Conservation (phyloP, 2,329 filamentous ascomycete species). For the Eurotiales sp. region DNA sequence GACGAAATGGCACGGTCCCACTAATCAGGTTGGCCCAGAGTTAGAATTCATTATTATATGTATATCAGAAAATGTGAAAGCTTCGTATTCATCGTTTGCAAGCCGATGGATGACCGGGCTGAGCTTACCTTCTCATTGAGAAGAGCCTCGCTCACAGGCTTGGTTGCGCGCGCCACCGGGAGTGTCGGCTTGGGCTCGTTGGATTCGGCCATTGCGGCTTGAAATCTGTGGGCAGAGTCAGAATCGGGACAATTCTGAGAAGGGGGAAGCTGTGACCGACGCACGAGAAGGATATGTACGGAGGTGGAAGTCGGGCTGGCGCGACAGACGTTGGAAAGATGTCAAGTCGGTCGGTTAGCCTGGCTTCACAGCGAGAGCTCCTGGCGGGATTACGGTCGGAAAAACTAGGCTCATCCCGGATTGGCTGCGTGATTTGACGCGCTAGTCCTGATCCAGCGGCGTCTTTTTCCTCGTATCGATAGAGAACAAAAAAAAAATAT, state of each 20-base stretch:
- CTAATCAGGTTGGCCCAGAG: constrained; percentile 47
- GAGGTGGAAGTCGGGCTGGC: background rate
- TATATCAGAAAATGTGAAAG: too few relatives aligned
- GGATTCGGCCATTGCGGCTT: constrained; percentile 53
- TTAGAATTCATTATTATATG: too few relatives aligned
- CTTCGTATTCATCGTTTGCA: too few relatives aligned
- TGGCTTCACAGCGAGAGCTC: constrained; percentile 8
- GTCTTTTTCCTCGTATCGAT: constrained; percentile 11
- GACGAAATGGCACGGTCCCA: constrained; percentile 99
- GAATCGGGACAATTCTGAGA: background rate
- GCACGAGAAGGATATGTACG: background rate
- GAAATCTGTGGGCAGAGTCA: constrained; percentile 1
- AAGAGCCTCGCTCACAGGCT: constrained; percentile 93
- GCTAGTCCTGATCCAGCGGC: constrained; percentile 5
- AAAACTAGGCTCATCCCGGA: constrained; percentile 26
- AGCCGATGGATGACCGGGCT: background rate
- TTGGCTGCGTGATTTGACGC: background rate
- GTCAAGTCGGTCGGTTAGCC: too few relatives aligned
- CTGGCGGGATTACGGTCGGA: constrained; percentile 28
- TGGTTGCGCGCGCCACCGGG: constrained; percentile 64
- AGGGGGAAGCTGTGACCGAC: background rate
- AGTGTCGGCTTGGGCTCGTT: constrained; percentile 56
- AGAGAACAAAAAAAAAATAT: background rate
- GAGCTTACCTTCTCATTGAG: constrained; percentile 91
- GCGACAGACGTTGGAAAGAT: constrained; percentile 1